Conservation (phyloP, 2,329 filamentous ascomycete genomes). For the Arthrobotrys musiformis region DNA sequence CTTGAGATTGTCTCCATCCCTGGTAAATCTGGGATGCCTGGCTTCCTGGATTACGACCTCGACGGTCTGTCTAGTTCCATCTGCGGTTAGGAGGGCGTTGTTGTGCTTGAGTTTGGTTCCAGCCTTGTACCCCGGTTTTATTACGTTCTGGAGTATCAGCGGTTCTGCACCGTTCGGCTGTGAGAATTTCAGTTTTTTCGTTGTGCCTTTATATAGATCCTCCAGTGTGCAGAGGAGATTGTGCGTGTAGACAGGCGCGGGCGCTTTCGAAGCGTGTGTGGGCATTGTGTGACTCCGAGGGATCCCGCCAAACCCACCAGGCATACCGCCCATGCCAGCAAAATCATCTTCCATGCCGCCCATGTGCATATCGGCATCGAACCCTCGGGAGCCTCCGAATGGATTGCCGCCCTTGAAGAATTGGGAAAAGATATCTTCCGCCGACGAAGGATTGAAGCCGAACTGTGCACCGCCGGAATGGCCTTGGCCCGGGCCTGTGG, state of each 20-base stretch:
- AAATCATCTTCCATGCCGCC: constrained; percentile 55
- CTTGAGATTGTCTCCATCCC: constrained; percentile 94
- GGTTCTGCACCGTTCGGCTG: constrained; percentile 98
- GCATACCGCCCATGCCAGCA: constrained; percentile 42
- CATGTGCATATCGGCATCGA: constrained; percentile 51
- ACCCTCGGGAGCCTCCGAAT: neutral
- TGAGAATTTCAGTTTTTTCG: constrained; percentile 81
- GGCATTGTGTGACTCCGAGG: constrained; percentile 44
- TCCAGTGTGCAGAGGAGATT: constrained; percentile 97
- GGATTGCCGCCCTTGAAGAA: constrained; percentile 31
- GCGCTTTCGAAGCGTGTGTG: neutral
- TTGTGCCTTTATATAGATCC: constrained; percentile 88
- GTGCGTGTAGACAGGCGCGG: constrained; percentile 77
- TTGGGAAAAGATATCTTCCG: constrained; percentile 44
- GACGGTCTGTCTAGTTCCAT: constrained; percentile 91
- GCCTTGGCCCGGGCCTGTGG: constrained; percentile 67
- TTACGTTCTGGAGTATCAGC: constrained; percentile 97
- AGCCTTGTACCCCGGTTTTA: constrained; percentile 91
- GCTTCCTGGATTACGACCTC: constrained; percentile 99
- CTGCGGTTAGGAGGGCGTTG: constrained; percentile 94
- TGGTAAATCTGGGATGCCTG: constrained; percentile 91
- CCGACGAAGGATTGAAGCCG: constrained; percentile 62
- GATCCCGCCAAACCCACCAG: constrained; percentile 39
- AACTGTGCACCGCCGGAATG: constrained; percentile 78
- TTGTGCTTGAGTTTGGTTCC: constrained; percentile 98